Percentiles rank a stretch among this genome's conserved stretches.
phyloP scores from a whole-genome alignment of 2,329 filamentous ascomycete species.

The Phoma sp. region DNA sequence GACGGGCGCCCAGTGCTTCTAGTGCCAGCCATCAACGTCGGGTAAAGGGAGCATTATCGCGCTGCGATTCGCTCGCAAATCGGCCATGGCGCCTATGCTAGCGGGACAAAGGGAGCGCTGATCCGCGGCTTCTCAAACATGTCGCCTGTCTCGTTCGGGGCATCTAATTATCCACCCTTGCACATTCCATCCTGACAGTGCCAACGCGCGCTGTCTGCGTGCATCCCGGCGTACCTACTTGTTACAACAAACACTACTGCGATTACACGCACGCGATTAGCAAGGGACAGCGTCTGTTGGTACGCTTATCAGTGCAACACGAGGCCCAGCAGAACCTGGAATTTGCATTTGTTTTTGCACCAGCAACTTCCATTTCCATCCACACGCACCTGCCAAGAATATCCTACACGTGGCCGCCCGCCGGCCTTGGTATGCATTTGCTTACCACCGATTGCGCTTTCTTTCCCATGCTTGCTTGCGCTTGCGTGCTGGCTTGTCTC shows the following conservation, averaged over 20 bases:
- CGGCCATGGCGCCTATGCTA: slow-evolving; percentile 17
- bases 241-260: slow-evolving; percentile 1
- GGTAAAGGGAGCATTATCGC: slow-evolving; percentile 41
- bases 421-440: slow-evolving; percentile 14
- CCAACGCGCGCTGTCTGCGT: slow-evolving; percentile 1
- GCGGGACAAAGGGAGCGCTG: slow-evolving; percentile 30
- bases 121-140: slow-evolving; percentile 23
- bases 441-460: slow-evolving; percentile 10
- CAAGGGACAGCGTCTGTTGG: neutral
- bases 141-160: slow-evolving; percentile 4
- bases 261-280: neutral
- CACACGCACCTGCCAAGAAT: slow-evolving; percentile 5
- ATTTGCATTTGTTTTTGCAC: slow-evolving; percentile 15
- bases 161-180: slow-evolving; percentile 15
- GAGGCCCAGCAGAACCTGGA: slow-evolving; percentile 5
- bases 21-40: slow-evolving; percentile 23
- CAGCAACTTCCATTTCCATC: neutral
- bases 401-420: slow-evolving; percentile 13
- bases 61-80: slow-evolving; percentile 36
- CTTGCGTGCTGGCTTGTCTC: neutral
- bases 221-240: slow-evolving; percentile 4
- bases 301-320: slow-evolving; percentile 1
- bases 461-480: neutral
- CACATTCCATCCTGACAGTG: neutral
- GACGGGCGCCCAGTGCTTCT: slow-evolving; percentile 24